Base-by-base conservation (phyloP, 352 stramenopile genomes). In the Hyaloperonospora brassicae region DNA sequence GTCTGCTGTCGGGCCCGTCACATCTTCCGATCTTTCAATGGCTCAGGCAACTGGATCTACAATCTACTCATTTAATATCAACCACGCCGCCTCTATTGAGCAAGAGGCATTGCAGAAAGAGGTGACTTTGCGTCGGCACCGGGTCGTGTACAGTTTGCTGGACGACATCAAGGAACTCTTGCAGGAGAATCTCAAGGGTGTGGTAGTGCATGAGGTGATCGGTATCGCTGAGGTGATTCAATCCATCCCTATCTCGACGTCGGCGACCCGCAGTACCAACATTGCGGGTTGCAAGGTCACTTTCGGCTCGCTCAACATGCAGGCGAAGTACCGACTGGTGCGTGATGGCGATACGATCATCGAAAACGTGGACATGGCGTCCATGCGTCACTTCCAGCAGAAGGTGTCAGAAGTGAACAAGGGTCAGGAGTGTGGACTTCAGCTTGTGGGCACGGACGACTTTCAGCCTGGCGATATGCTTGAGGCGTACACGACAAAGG, bases 381-480 rank as follows among this genome's bases (percentile, higher is more conserved):
- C 86, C 35, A 92, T 97, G 72, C 77, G 75, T 22, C 82, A 95
- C 59, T 95, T 96, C 65, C 93, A 97, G 64, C 85, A 95, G 41
- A 93, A 97, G 62, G 91, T 97, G 2, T 75, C 87, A 17, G 76
- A 95, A 61, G 87, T 97, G 12, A 84, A 72, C 45, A 88, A 95
- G 63, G 97, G 96, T 48, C 89, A 98, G 58, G 97, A 99, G 68
- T 99, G 97, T 66, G 97, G 97, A 51, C 95, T 99, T 59, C 89
- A 95, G 59, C 79, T 99, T 39, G 80, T 86, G 23, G 98, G 87
- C 56, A 79, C 75, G 41, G 63, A 98, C 72, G 83, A 94, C 9
- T 98, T 98, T 71, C 52, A 96, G 74, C 70, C 82, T 36, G 96
- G 90, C 36, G 96, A 99, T 70, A 59, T 98, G 21, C 90, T 99